Percentiles rank a stretch among this genome's conserved stretches.
phyloP scores from a whole-genome alignment of 345 rosid species.

The Limnanthes douglasii region DNA sequence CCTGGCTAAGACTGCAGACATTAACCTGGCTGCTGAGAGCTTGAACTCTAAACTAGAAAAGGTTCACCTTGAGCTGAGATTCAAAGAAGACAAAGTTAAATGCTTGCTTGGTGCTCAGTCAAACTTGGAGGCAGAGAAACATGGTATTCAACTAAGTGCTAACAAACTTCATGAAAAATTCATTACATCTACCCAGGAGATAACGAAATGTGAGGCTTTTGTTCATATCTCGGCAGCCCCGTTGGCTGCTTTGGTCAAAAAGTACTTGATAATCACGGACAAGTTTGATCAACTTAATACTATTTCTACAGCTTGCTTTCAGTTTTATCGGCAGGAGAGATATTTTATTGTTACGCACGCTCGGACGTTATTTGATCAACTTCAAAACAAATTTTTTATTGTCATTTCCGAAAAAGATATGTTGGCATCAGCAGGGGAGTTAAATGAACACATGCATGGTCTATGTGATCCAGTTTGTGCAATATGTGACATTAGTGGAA shows the following conservation, averaged over 20 bases:
- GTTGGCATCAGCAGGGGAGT: slow-evolving; percentile 24
- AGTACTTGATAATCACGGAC: slow-evolving; percentile 24
- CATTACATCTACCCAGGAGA: slow-evolving; percentile 28
- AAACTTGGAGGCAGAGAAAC: slow-evolving; percentile 45
- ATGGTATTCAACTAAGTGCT: slow-evolving; percentile 30
- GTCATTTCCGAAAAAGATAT: slow-evolving; percentile 37
- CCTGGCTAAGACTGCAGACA: too few relatives aligned
- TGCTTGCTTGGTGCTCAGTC: slow-evolving; percentile 26
- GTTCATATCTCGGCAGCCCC: slow-evolving; percentile 27
- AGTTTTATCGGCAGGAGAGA: slow-evolving; percentile 34
- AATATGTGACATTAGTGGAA: too few relatives aligned
- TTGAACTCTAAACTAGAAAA: slow-evolving; percentile 45
- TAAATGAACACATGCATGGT: slow-evolving; percentile 30
- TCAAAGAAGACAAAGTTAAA: slow-evolving; percentile 46
- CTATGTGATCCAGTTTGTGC: too few relatives aligned
- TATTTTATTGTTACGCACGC: slow-evolving; percentile 29
- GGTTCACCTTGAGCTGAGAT: slow-evolving; percentile 25
- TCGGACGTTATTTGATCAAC: slow-evolving; percentile 30
- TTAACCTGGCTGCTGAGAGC: too few relatives aligned
- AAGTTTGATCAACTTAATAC: slow-evolving; percentile 45
- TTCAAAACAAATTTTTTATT: slow-evolving; percentile 33
- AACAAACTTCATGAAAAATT: slow-evolving; percentile 30
- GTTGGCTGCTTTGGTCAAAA: slow-evolving; percentile 42
- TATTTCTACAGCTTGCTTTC: slow-evolving; percentile 30
- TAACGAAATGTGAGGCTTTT: slow-evolving; percentile 34